These are phyloP conservation scores for Venturia pyrina DNA, from an alignment of 2,329 filamentous ascomycete species.

Conservation along the genomic window DNA sequence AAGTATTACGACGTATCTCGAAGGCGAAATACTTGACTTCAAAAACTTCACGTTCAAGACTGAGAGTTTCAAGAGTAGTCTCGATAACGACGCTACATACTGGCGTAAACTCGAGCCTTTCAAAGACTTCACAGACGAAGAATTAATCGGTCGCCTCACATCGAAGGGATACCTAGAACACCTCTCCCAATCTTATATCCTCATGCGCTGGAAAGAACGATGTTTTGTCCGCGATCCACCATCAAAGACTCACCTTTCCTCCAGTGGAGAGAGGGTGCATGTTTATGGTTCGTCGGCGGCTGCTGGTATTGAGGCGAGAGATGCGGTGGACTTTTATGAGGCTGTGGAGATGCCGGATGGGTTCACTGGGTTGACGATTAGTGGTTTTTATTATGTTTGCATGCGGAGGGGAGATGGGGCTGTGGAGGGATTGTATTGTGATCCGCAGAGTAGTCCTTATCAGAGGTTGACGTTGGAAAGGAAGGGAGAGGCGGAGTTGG, in stretches of 20 bases:
- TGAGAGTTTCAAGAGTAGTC: conserved; percentile 35
- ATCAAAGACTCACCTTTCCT: background rate
- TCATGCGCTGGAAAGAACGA: conserved; percentile 48
- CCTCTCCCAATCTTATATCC: conserved; percentile 38
- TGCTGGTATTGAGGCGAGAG: background rate
- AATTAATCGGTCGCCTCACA: conserved; percentile 35
- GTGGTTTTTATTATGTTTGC: conserved; percentile 45
- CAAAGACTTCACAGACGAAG: conserved; percentile 26
- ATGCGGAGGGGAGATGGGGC: conserved; percentile 35
- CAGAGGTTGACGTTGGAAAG: conserved; percentile 39
- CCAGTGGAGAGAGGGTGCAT: background rate
- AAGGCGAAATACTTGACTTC: conserved; percentile 60
- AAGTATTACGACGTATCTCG: conserved; percentile 54
- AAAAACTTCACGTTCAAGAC: conserved; percentile 41
- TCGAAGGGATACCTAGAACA: conserved; percentile 26
- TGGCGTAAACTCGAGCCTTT: conserved; percentile 41
- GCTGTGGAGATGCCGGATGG: conserved; percentile 17
- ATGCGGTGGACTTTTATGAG: conserved; percentile 7
- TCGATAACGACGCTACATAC: conserved; percentile 36
- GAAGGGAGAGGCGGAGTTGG: conserved; percentile 11
- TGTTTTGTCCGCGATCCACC: conserved; percentile 30
- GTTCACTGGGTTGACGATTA: conserved; percentile 39
- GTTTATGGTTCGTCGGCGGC: background rate
- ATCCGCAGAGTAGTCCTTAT: conserved; percentile 44
- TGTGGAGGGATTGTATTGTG: conserved; percentile 44